phyloP scores from a whole-genome alignment of 108 stramenopile genomes.

The Nitzschia putrida region DNA sequence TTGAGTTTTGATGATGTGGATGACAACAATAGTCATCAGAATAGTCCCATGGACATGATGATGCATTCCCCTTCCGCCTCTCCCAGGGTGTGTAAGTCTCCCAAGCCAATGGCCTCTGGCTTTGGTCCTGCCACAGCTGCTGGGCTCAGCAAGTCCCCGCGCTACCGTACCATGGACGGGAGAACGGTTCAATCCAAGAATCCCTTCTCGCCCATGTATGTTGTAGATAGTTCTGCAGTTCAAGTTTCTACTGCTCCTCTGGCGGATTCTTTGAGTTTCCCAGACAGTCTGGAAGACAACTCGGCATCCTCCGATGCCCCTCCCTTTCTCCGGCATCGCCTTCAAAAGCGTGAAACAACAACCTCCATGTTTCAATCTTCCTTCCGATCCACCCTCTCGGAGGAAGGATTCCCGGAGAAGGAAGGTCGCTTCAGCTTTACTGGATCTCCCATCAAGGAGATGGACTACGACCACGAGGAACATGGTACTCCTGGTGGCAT shows the following conservation, averaged over 20 bases:
- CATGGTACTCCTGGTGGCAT: not conserved
- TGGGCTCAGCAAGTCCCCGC: conserved; percentile 27
- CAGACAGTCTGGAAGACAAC: conserved; percentile 11
- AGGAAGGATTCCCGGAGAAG: conserved; percentile 41
- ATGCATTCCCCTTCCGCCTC: conserved; percentile 28
- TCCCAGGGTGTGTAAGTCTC: conserved; percentile 15
- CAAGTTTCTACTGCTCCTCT: not conserved
- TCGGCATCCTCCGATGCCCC: not conserved
- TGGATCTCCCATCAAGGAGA: conserved; percentile 46
- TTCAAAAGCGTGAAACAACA: conserved; percentile 17
- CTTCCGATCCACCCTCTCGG: conserved; percentile 1
- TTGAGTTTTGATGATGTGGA: conserved; percentile 27
- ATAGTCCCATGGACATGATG: conserved; percentile 32
- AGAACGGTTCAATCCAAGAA: conserved; percentile 56
- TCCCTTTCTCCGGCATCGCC: conserved; percentile 20
- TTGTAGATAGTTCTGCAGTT: conserved; percentile 19
- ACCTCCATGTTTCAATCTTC: conserved; percentile 3
- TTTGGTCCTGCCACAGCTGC: not conserved
- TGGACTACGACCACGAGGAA: conserved; percentile 4
- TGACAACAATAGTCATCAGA: conserved; percentile 11
- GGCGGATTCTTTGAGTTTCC: conserved; percentile 14
- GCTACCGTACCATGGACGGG: conserved; percentile 52
- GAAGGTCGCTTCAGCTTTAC: conserved; percentile 41
- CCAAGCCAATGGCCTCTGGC: not conserved
- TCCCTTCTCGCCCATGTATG: conserved; percentile 55